phyloP scores from a whole-genome alignment of 2,329 filamentous ascomycete species.

The Coniochaeta hoffmannii region DNA sequence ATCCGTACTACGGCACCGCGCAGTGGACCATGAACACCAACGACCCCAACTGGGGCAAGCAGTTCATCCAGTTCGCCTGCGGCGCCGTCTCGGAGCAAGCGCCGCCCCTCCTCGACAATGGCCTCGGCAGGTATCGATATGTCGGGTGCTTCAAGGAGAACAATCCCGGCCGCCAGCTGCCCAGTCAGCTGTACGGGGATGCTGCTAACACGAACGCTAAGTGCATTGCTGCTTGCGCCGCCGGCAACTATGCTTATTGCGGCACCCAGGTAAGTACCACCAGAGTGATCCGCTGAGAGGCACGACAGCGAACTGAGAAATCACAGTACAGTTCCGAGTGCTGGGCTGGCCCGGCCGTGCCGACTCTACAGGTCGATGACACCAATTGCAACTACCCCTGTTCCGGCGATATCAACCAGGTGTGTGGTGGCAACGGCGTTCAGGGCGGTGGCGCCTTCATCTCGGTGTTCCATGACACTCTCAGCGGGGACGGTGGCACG shows the following conservation, averaged over 20 bases:
- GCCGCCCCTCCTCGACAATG: conserved; percentile 34
- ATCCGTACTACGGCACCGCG: conserved; percentile 39
- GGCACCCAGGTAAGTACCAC: too few species aligned
- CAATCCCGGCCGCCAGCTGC: conserved; percentile 45
- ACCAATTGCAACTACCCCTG: conserved; percentile 45
- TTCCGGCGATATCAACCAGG: conserved; percentile 37
- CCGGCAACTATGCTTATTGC: conserved; percentile 30
- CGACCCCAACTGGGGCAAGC: conserved; percentile 43
- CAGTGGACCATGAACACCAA: conserved; percentile 52
- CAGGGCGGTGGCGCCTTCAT: conserved; percentile 31
- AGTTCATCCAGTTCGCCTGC: conserved; percentile 43
- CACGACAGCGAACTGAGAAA: too few species aligned
- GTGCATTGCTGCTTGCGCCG: conserved; percentile 37
- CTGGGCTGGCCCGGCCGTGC: conserved; percentile 44
- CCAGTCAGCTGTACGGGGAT: conserved; percentile 31
- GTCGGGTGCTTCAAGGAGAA: conserved; percentile 48
- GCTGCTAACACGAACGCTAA: conserved; percentile 31
- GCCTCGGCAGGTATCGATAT: conserved; percentile 20
- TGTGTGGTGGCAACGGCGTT: conserved; percentile 45
- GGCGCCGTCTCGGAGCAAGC: conserved; percentile 45
- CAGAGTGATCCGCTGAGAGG: too few species aligned
- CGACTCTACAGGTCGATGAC: conserved; percentile 33
- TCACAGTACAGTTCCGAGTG: too few species aligned
- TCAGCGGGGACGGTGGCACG: conserved; percentile 10
- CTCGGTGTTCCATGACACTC: conserved; percentile 31